Evolutionary conservation across 345 rosid genomes (phyloP).

Genomic region (Conringia planisiliqua): DNA sequence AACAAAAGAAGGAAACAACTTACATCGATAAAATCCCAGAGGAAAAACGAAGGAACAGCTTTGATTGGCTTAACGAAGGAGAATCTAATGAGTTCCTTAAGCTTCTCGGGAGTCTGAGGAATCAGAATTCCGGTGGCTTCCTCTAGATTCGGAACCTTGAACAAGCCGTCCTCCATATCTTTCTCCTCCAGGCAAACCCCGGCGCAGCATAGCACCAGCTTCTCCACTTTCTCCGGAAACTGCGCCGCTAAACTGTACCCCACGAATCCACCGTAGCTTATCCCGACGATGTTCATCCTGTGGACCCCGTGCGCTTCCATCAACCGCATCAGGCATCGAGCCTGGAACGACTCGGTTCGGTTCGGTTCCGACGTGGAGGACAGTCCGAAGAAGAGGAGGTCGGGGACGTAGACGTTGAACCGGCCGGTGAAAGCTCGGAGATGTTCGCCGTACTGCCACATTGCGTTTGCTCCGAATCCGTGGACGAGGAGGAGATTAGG

Average conservation of each 20-base stretch:
- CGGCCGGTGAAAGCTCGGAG: conserved; percentile 50
- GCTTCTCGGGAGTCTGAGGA: conserved; percentile 67
- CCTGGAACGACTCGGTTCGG: conserved; percentile 62
- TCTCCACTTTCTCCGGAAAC: conserved; percentile 54
- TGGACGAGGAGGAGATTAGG: conserved; percentile 68
- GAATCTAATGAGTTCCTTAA: conserved; percentile 54
- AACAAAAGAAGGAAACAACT: background rate
- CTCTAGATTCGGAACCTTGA: conserved; percentile 53
- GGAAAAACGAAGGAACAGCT: conserved; percentile 54
- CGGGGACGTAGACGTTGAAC: conserved; percentile 75
- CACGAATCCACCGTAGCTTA: conserved; percentile 83
- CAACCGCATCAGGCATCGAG: conserved; percentile 47
- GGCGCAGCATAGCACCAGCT: conserved; percentile 60
- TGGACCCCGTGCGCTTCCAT: conserved; percentile 52
- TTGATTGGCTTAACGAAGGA: conserved; percentile 54
- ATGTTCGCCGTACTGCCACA: conserved; percentile 72
- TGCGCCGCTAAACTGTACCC: conserved; percentile 66
- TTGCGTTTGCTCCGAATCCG: conserved; percentile 76
- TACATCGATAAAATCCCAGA: conserved; percentile 58
- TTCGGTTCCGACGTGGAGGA: conserved; percentile 50
- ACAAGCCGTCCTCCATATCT: conserved; percentile 62
- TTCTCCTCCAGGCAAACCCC: conserved; percentile 80
- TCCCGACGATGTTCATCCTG: conserved; percentile 56
- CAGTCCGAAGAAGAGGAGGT: conserved; percentile 64
- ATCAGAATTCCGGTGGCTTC: conserved; percentile 61